Percentiles rank a stretch among this genome's conserved stretches.
phyloP scores from a whole-genome alignment of 2,329 filamentous ascomycete genomes.

The Neocucurbitaria cava region DNA sequence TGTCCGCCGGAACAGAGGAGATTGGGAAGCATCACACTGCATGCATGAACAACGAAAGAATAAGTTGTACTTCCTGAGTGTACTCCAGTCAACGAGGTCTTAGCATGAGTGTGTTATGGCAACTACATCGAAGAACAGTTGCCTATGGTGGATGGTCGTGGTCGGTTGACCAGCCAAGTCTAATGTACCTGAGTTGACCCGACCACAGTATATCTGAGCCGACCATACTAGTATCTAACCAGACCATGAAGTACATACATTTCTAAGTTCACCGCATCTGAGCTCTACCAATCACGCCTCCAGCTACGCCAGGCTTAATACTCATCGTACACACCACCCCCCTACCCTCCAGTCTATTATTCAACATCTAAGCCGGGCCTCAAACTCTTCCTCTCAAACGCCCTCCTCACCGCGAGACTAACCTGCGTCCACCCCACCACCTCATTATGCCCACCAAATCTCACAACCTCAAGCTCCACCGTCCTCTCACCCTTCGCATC shows the following conservation, averaged over 20 bases:
- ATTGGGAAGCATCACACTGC: too few species aligned
- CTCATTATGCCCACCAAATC: slow-evolving; percentile 67
- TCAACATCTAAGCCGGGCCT: slow-evolving; percentile 38
- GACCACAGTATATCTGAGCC: too few species aligned
- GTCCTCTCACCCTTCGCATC: slow-evolving; percentile 33
- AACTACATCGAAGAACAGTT: background rate
- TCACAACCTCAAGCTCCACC: slow-evolving; percentile 53
- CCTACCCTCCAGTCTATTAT: slow-evolving; percentile 12
- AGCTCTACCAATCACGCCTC: background rate
- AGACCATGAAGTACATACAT: slow-evolving; percentile 1
- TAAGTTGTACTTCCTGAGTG: too few species aligned
- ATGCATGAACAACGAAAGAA: too few species aligned
- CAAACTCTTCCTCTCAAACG: slow-evolving; percentile 62
- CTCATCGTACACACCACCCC: background rate
- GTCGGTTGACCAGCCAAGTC: too few species aligned
- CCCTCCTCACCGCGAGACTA: slow-evolving; percentile 68
- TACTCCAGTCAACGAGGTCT: too few species aligned
- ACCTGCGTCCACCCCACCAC: slow-evolving; percentile 72
- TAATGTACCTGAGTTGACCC: too few species aligned
- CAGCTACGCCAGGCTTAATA: background rate
- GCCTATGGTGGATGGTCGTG: too few species aligned
- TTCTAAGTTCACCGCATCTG: too few species aligned
- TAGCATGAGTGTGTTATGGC: too few species aligned
- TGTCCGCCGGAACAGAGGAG: too few species aligned
- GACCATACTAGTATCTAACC: too few species aligned